Evolutionary conservation across 148 eudicot genomes (phyloP).

Genomic region (Hydrangea macrophylla): DNA sequence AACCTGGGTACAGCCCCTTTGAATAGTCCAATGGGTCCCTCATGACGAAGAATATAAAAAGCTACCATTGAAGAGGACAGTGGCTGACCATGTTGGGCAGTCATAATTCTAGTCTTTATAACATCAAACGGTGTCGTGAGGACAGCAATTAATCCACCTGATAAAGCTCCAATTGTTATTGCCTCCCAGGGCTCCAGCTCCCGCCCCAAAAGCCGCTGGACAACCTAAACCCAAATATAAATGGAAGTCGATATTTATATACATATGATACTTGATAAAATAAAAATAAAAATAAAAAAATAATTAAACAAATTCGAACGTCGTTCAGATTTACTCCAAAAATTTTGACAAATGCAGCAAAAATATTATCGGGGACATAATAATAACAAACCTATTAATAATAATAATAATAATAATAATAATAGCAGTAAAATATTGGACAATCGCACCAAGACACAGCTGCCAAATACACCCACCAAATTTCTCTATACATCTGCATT

Average conservation of each 20-base stretch:
- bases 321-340: too few relatives aligned
- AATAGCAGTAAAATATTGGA: too few relatives aligned
- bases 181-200: conserved; percentile 98
- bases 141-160: conserved; percentile 90
- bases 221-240: conserved; percentile 37
- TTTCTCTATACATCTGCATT: too few relatives aligned
- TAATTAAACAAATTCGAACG: not conserved
- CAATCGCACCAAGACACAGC: too few relatives aligned
- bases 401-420: too few relatives aligned
- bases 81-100: conserved; percentile 73
- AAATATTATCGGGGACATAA: not conserved
- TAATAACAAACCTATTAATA: not conserved
- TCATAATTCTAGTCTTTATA: conserved; percentile 90
- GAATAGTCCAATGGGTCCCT: conserved; percentile 88
- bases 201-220: conserved; percentile 64
- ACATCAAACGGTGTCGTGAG: conserved; percentile 92
- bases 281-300: not conserved
- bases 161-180: conserved; percentile 80
- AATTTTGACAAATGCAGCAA: conserved; percentile 40
- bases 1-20: conserved; percentile 93
- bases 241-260: not conserved
- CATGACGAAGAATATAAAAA: conserved; percentile 61
- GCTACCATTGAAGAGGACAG: conserved; percentile 64
- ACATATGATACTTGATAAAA: too few relatives aligned
- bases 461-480: too few relatives aligned